Base-by-base conservation (phyloP, 176 grass and related monocot genomes). In the Ananas comosus region DNA sequence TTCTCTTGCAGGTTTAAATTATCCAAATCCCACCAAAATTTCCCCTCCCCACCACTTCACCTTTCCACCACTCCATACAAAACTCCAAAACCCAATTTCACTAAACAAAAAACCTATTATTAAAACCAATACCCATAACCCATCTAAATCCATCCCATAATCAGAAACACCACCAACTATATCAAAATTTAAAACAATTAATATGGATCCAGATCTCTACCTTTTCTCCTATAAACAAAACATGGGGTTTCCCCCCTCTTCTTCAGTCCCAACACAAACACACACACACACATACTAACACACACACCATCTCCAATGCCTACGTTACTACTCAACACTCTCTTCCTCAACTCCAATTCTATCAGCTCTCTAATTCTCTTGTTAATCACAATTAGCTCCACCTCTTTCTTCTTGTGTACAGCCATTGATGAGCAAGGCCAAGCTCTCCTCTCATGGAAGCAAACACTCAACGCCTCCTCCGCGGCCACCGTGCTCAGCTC, bases 211-310 rank as follows among this genome's bases (percentile, higher is more conserved):
- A 97, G 89, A 97, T 97, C 93, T 97, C 84, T 22, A 74, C 16
- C 73, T 74, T 87, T 85, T 82, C 64, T 63, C 21, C 78, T 91
- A 97, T 97, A 92, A 97, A 97, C 93, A 92, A 97, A 92, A 87
- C 29, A 76, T 81, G 77, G 89, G 83, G 81, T 87, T 84, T 70
- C 81, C 84, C 64, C 66, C 86, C 33, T 7, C 4, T 42, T 90
- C 83, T 72, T 71, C 89, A 80, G 87, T 90, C 86, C 89, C 86
- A 90, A 92, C 84, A 86, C 73, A 81, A 51, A 5, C 67, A 76
- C 69, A 58, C 86, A 63, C 61, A 56, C 12, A 19, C 66, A 4
- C 13, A 28, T 27, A 14, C 73, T 47, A 22, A 27, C 68, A 14
- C 28, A 9, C n/a, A 73, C 59, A 17, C 42, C 70, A 6, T 67